phyloP scores from a whole-genome alignment of 2,329 filamentous ascomycete genomes.

The Anthostomella pinea region DNA sequence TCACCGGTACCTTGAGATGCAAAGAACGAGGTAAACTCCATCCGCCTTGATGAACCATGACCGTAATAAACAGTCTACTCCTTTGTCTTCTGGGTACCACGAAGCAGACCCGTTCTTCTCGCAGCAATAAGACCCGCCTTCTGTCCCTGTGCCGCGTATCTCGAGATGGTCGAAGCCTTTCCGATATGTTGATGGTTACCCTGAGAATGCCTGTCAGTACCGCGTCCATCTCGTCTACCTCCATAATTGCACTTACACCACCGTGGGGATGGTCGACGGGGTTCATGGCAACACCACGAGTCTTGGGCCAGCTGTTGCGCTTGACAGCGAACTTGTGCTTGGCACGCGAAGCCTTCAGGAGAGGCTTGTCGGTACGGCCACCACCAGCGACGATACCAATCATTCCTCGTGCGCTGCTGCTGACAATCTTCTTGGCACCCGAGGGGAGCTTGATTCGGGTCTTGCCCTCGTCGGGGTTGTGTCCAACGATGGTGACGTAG shows the following conservation, averaged over 20 bases:
- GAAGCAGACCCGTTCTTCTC: slow-evolving; percentile 98
- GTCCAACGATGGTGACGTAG: slow-evolving; percentile 97
- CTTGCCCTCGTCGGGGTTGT: slow-evolving; percentile 99
- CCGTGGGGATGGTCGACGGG: slow-evolving; percentile 98
- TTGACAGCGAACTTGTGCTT: slow-evolving; percentile 99
- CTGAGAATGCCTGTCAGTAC: slow-evolving; percentile 47
- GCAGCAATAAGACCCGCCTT: slow-evolving; percentile 99
- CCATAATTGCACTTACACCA: slow-evolving; percentile 59
- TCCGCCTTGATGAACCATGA: slow-evolving; percentile 52
- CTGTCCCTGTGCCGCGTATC: slow-evolving; percentile 97
- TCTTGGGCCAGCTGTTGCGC: slow-evolving; percentile 99
- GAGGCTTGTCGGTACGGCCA: slow-evolving; percentile 99
- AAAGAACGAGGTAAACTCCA: slow-evolving; percentile 62
- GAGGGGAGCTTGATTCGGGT: slow-evolving; percentile 99
- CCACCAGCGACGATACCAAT: slow-evolving; percentile 99
- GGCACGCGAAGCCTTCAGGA: slow-evolving; percentile 98
- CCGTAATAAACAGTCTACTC: slow-evolving; percentile 60
- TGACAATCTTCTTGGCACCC: slow-evolving; percentile 98
- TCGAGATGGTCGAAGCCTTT: slow-evolving; percentile 99
- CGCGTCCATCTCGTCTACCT: neutral
- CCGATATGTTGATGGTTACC: slow-evolving; percentile 99
- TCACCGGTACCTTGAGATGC: slow-evolving; percentile 51
- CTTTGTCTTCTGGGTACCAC: slow-evolving; percentile 99
- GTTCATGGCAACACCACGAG: slow-evolving; percentile 99
- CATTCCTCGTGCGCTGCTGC: slow-evolving; percentile 92